Percentiles rank a stretch among this genome's conserved stretches.
These are phyloP conservation scores for Diphasiastrum complanatum DNA, from an alignment of 83 land plant species.

Conservation along the genomic window DNA sequence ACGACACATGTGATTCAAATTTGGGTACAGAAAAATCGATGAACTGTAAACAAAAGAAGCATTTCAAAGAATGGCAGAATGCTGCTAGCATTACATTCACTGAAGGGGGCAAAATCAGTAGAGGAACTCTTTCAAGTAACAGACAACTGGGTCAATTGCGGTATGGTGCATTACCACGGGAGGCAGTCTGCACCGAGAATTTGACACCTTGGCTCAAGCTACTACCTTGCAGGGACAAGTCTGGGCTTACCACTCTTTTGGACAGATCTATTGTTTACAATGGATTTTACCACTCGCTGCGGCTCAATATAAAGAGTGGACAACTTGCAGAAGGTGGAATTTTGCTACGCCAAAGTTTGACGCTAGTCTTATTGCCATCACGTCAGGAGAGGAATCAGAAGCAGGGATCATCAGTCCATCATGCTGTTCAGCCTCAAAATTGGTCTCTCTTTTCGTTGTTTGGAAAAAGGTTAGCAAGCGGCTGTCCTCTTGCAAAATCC, in stretches of 20 bases:
- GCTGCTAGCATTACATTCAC: no score
- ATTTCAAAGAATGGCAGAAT: no score
- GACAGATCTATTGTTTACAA: slow-evolving; percentile 83
- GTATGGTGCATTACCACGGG: slow-evolving; percentile 96
- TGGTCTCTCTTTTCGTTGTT: slow-evolving; percentile 82
- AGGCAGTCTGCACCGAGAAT: slow-evolving; percentile 99
- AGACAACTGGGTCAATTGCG: slow-evolving; percentile 32
- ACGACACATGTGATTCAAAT: no score
- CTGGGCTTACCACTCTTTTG: slow-evolving; percentile 74
- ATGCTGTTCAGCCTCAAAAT: slow-evolving; percentile 58
- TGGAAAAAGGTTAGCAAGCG: slow-evolving; percentile 46
- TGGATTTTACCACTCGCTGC: slow-evolving; percentile 79
- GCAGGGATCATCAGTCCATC: no score
- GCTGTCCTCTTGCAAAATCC: slow-evolving; percentile 66
- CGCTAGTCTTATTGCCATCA: slow-evolving; percentile 67
- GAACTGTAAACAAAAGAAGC: neutral
- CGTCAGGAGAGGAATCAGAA: slow-evolving; percentile 5
- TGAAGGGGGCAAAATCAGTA: no score
- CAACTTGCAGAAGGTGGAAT: slow-evolving; percentile 34
- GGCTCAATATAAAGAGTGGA: slow-evolving; percentile 45
- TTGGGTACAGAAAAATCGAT: neutral
- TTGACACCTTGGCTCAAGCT: slow-evolving; percentile 97
- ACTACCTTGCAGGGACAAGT: slow-evolving; percentile 92
- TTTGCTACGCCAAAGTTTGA: slow-evolving; percentile 65
- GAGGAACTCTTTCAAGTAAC: neutral